Evolutionary conservation across 805 yeast genomes (phyloP).

Genomic region (Kluyveromyces lactis): DNA sequence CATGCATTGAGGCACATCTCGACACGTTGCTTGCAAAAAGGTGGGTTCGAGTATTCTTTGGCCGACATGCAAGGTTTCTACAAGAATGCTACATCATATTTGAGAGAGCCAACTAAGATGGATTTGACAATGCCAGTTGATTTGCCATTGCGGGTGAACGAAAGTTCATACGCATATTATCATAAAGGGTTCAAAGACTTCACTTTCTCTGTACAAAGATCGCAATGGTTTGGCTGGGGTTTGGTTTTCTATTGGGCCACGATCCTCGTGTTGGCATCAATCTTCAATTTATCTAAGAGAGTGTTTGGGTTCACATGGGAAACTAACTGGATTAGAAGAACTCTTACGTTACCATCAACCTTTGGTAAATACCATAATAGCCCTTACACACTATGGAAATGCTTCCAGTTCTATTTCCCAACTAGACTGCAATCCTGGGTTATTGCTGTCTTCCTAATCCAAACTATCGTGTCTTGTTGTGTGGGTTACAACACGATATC

Average conservation of each 20-base stretch:
- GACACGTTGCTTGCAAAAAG: constrained; percentile 30
- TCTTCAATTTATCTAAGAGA: constrained; percentile 22
- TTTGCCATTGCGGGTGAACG: constrained; percentile 30
- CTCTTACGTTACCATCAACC: constrained; percentile 24
- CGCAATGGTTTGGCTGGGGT: constrained; percentile 42
- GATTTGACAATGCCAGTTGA: constrained; percentile 20
- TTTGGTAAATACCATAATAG: constrained; percentile 16
- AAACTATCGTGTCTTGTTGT: constrained; percentile 26
- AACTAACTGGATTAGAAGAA: constrained; percentile 18
- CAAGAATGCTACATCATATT: constrained; percentile 29
- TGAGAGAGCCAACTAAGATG: constrained; percentile 22
- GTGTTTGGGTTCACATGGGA: constrained; percentile 20
- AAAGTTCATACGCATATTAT: constrained; percentile 28
- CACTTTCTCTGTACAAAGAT: constrained; percentile 30
- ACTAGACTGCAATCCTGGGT: constrained; percentile 26
- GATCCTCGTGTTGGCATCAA: constrained; percentile 26
- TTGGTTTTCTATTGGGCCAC: constrained; percentile 34
- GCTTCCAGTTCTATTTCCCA: constrained; percentile 27
- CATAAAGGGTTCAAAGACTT: constrained; percentile 30
- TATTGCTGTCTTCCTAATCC: constrained; percentile 25
- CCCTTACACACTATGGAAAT: constrained; percentile 12
- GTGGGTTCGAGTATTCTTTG: constrained; percentile 27
- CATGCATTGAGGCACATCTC: constrained; percentile 35
- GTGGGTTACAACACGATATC: constrained; percentile 26
- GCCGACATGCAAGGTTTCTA: constrained; percentile 29